Evolutionary conservation across 163 green algal species (phyloP).

Genomic region (Prototheca wickerhamii): DNA sequence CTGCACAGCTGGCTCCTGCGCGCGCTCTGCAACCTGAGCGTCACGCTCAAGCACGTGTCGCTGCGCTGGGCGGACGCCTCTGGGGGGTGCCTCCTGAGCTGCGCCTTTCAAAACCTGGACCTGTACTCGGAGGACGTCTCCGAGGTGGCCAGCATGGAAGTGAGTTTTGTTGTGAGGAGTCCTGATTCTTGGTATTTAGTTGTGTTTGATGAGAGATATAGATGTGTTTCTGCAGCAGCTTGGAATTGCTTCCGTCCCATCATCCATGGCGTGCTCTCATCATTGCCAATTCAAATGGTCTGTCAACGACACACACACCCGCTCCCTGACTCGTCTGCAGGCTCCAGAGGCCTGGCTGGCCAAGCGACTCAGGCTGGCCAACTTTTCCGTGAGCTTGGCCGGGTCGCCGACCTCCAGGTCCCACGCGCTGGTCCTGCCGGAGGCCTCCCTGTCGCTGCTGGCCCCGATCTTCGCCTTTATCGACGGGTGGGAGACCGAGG

Average conservation of each 20-base stretch:
- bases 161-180: background rate
- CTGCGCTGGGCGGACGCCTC: background rate
- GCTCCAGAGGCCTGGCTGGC: slow-evolving; percentile 37
- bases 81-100: background rate
- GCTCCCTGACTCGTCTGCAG: too few species aligned
- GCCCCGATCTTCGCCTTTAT: slow-evolving; percentile 8
- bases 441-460: background rate
- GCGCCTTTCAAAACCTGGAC: slow-evolving; percentile 18
- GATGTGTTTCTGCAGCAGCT: too few species aligned
- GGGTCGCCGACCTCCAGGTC: background rate
- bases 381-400: slow-evolving; percentile 24
- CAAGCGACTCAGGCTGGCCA: slow-evolving; percentile 22
- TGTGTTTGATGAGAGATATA: too few species aligned
- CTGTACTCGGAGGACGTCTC: background rate
- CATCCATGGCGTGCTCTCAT: too few species aligned
- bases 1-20: slow-evolving; percentile 32
- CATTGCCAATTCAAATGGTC: too few species aligned
- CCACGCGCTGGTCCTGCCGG: background rate
- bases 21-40: slow-evolving; percentile 19
- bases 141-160: background rate
- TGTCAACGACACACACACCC: too few species aligned
- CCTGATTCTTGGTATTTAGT: too few species aligned
- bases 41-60: slow-evolving; percentile 5
- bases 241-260: too few species aligned
- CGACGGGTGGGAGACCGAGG: slow-evolving; percentile 2